Conservation (phyloP, 192 early-diverging fungal species). For the Rhizoclosmatium globosum region DNA sequence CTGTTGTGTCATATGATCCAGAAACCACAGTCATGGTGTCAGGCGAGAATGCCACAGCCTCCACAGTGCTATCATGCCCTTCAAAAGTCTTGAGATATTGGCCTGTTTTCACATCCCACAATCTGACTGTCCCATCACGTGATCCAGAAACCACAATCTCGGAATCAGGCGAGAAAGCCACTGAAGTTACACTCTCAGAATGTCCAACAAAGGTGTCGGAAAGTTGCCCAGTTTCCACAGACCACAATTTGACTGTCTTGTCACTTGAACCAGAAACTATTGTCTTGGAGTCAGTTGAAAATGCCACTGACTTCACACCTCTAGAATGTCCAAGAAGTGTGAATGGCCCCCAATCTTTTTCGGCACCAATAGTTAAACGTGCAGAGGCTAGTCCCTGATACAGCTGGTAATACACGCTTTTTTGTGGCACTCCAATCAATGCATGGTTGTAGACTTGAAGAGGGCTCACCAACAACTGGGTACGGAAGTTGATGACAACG, state of each 20-base stretch:
- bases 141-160: too few relatives aligned
- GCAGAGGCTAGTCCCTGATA: not conserved
- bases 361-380: not conserved
- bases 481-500: not conserved
- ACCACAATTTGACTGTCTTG: too few relatives aligned
- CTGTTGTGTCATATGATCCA: not conserved
- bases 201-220: not conserved
- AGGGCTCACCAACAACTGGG: not conserved
- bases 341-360: not conserved
- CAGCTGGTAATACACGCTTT: not conserved
- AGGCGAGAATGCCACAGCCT: not conserved
- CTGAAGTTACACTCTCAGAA: conserved; percentile 22
- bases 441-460: too few relatives aligned
- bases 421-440: not conserved
- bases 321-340: conserved; percentile 32
- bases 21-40: too few relatives aligned
- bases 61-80: not conserved
- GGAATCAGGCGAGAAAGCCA: too few relatives aligned
- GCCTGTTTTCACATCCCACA: not conserved
- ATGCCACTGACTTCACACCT: conserved; percentile 24
- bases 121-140: too few relatives aligned
- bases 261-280: too few relatives aligned
- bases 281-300: not conserved
- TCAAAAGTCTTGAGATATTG: not conserved
- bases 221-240: too few relatives aligned